These are phyloP conservation scores for Silene latifolia DNA, from an alignment of 148 eudicot species.

Conservation along the genomic window DNA sequence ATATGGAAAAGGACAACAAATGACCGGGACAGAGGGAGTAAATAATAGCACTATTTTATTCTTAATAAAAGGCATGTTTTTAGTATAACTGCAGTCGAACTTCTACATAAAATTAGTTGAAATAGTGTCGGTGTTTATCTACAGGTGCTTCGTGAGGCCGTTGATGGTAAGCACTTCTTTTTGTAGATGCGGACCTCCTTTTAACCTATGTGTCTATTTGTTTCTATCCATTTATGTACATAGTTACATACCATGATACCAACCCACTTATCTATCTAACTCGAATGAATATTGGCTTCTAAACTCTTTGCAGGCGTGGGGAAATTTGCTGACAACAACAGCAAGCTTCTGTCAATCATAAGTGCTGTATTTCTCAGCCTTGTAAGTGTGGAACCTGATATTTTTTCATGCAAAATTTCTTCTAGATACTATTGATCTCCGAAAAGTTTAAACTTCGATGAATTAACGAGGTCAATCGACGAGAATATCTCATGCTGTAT, in stretches of 20 bases:
- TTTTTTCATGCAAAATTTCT: constrained; percentile 8
- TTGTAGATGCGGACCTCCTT: constrained; percentile 16
- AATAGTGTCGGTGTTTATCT: constrained; percentile 14
- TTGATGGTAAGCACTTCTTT: constrained; percentile 55
- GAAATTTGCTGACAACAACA: constrained; percentile 61
- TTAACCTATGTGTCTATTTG: not conserved
- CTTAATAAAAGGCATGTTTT: too few relatives aligned
- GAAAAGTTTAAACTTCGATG: not conserved
- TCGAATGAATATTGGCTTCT: not conserved
- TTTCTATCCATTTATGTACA: not conserved
- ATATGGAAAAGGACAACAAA: too few relatives aligned
- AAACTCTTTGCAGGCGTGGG: constrained; percentile 56
- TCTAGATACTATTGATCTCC: not conserved
- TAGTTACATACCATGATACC: too few relatives aligned
- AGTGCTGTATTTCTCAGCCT: constrained; percentile 71
- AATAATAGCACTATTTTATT: too few relatives aligned
- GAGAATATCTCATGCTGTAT: not conserved
- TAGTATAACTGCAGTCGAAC: too few relatives aligned
- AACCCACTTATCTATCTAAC: not conserved
- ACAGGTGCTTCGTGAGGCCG: constrained; percentile 76
- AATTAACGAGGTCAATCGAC: not conserved
- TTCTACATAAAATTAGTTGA: not conserved
- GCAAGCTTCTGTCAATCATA: constrained; percentile 66
- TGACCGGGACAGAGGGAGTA: too few relatives aligned
- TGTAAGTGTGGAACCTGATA: constrained; percentile 41